Base-by-base conservation (phyloP, 108 stramenopile species). In the Epithemia pelagica region DNA sequence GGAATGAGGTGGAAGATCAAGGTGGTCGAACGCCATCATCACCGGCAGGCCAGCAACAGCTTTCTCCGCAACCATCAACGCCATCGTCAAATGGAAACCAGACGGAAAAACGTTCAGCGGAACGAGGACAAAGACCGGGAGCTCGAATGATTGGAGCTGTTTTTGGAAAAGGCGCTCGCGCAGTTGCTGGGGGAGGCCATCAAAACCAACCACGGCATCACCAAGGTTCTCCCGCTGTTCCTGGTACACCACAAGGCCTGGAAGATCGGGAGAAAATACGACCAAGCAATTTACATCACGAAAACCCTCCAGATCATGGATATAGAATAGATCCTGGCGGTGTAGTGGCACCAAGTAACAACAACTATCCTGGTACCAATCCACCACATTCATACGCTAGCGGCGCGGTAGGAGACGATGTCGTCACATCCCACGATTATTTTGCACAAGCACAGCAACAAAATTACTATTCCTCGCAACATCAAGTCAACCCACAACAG, bases 401-500 rank as follows among this genome's bases (percentile, higher is more conserved):
- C 21, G 28, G 7, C 26, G 7, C 5, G 5, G 29, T 5, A 58
- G 56, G 25, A 5, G 22, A 58, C 56, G 22, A 61, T 21, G 24
- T 26, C 61, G 30, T 30, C 3, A 61, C 61, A 5, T 46, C 37
- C 37, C 37, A 46, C 37, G 37, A 46, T 46, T 46, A 46, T 46
- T 46, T 46, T 46, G 37, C 37, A 15, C 37, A 46, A 46, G 37
- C 37, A 46, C 37, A 46, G 37, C 37, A 46, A 15, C 37, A 46
- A 46, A 46, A 46, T 46, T 46, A 46, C 37, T 46, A 46, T 30
- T 26, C 61, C 21, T 3, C 27, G 5, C 29, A 61, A 29, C 68
- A 69, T 2, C 27, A 59, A 29, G 32, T 1, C 23, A 61, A 68
- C 1, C 68, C 61, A 61, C 68, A 68, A 23, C 74, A 73, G 51